phyloP scores from a whole-genome alignment of 1,284 basidiomycete genomes.

The Malassezia pachydermatis region DNA sequence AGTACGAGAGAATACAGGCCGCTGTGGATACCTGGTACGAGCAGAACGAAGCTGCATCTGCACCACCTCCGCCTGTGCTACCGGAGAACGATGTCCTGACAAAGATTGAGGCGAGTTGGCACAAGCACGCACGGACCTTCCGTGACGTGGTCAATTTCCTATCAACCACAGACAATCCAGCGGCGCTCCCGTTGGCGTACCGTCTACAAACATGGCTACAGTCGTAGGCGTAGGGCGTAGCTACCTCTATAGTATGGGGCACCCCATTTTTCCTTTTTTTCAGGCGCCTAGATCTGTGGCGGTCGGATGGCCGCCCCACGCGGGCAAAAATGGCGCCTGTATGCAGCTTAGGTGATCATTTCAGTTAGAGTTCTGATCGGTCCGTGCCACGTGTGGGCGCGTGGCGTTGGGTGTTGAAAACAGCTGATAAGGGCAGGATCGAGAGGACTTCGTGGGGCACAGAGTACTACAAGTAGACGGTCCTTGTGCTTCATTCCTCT shows the following conservation, averaged over 20 bases:
- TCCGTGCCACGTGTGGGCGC: no score
- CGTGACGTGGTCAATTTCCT: constrained; percentile 42
- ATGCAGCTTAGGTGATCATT: no score
- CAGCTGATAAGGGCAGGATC: no score
- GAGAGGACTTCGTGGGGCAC: no score
- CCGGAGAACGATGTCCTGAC: constrained; percentile 18
- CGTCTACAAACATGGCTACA: constrained; percentile 34
- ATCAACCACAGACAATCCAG: constrained; percentile 46
- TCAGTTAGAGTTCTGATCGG: no score
- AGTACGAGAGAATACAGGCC: constrained; percentile 22
- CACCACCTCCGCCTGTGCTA: constrained; percentile 19
- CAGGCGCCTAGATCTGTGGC: neutral
- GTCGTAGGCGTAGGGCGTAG: constrained; percentile 10
- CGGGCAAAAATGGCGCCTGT: neutral
- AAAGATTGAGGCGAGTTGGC: constrained; percentile 35
- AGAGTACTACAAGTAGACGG: no score
- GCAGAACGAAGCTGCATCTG: constrained; percentile 12
- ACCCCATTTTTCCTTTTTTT: no score
- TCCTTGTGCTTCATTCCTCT: no score
- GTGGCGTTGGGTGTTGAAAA: no score
- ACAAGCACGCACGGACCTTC: constrained; percentile 34
- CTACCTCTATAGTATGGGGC: neutral
- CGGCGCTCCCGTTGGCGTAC: constrained; percentile 40
- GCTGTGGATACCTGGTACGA: constrained; percentile 27
- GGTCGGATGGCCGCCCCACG: neutral